Base-by-base conservation (phyloP, 2,329 filamentous ascomycete species). In the Plectosphaerella cucumerina region DNA sequence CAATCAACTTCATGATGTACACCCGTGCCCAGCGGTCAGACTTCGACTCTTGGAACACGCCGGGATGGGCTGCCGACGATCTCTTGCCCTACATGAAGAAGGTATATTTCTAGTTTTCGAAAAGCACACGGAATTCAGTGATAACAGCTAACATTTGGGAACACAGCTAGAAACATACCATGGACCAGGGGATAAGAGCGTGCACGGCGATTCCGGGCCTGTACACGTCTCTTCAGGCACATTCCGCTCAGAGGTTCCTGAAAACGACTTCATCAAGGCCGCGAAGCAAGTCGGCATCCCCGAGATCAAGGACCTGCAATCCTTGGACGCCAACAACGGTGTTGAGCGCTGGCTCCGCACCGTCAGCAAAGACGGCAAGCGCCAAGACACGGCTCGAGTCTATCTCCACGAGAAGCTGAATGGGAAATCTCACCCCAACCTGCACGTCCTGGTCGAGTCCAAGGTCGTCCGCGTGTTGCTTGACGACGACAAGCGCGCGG, bases 1-100 rank as follows among this genome's bases (percentile, higher is more conserved):
- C 70, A 2, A 72, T 76, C 21, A 75, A 76, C 54, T 73, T 73
- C 53, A 69, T 73, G 68, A 71, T 75, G 62, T 75, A 76, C 56
- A 72, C 70, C 3, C 62, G 73, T 23, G 71, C 69, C 12, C 70
- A 77, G 56, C 63, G 68, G 8, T 65, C 64, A 6, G 76, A 79
- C 58, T 78, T 73, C 49, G 76, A 82, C 56, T 70, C 70, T 6
- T 82, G 78, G 77, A 71, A 77, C 8, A 72, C 70, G 0, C 65
- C 70, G 15, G 78, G 79, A 0, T 82, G 79, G 79, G 62, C 63
- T 15, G 66, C 72, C 5, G 68, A 79, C 10, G 78, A 81, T 6
- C 68, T 82, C 61, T 52, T 75, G 3, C 76, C 77, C 0, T 72
- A 76, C 50, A 60, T 78, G 53, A 78, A 73, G 45, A 81, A 78